Conservation (phyloP, 2,329 filamentous ascomycete genomes). For the Fusarium robinianum region DNA sequence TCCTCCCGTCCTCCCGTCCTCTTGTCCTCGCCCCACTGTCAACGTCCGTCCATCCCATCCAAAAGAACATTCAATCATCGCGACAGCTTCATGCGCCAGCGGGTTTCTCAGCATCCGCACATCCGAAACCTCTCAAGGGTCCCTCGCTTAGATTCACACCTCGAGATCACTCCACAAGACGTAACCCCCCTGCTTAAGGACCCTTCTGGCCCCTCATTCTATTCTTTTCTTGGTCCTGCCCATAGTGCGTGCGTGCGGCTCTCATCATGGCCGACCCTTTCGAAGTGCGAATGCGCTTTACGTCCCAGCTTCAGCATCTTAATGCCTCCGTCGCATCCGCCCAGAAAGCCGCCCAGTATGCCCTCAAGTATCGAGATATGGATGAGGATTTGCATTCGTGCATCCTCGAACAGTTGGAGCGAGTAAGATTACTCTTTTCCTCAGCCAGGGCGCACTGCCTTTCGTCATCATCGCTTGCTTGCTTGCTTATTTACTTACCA, state of each 20-base stretch:
- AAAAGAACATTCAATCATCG: constrained; percentile 19
- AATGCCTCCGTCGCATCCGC: constrained; percentile 88
- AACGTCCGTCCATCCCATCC: constrained; percentile 22
- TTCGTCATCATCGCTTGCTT: no score
- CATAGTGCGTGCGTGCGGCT: no score
- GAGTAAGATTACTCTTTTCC: constrained; percentile 50
- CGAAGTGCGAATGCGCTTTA: constrained; percentile 98
- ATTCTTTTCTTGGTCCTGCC: no score
- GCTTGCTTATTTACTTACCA: no score
- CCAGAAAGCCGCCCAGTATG: constrained; percentile 93
- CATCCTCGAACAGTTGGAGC: constrained; percentile 92
- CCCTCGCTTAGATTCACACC: neutral
- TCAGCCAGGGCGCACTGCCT: neutral
- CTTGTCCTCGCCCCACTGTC: constrained; percentile 29
- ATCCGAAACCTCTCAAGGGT: constrained; percentile 13
- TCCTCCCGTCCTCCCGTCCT: no score
- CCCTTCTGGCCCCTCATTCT: neutral
- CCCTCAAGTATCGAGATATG: constrained; percentile 90
- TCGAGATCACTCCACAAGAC: neutral
- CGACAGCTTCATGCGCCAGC: constrained; percentile 24
- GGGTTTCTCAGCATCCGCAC: constrained; percentile 15
- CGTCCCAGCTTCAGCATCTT: constrained; percentile 82
- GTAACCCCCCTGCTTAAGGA: neutral
- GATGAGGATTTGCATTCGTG: constrained; percentile 97
- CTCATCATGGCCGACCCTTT: constrained; percentile 76